Percentiles rank a stretch among this genome's conserved stretches.
phyloP scores from a whole-genome alignment of 441 rosid species.

The Adansonia gregorii region DNA sequence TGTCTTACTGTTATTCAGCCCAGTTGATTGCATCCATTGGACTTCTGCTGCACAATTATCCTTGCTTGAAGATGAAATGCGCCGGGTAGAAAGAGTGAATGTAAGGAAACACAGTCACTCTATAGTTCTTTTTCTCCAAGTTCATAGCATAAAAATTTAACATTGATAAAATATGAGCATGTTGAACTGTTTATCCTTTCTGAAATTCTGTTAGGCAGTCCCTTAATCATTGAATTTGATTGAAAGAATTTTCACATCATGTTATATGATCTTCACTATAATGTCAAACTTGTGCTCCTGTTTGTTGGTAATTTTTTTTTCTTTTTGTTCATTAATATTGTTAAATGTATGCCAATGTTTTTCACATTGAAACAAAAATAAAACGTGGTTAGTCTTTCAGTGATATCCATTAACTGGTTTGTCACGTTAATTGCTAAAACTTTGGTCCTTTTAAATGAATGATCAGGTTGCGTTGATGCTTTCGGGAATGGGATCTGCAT shows the following conservation, averaged over 20 bases:
- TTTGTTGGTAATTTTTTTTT: not conserved
- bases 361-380: not conserved
- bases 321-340: not conserved
- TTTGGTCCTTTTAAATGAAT: constrained; percentile 32
- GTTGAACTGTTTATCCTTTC: not conserved
- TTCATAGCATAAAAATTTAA: not conserved
- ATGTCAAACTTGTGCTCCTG: not conserved
- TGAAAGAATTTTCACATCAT: not conserved
- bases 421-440: constrained; percentile 42
- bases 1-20: constrained; percentile 44
- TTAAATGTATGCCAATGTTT: not conserved
- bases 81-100: constrained; percentile 93
- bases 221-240: no score
- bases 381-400: not conserved
- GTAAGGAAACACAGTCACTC: constrained; percentile 45
- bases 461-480: constrained; percentile 94
- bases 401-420: not conserved
- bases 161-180: constrained; percentile 10
- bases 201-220: not conserved
- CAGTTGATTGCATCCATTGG: constrained; percentile 97
- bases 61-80: constrained; percentile 97
- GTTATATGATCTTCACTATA: not conserved
- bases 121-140: constrained; percentile 22
- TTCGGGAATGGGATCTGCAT: constrained; percentile 90
- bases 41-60: constrained; percentile 91